Base-by-base conservation (phyloP, 805 yeast species). In the Jamesozyma gamospora region DNA sequence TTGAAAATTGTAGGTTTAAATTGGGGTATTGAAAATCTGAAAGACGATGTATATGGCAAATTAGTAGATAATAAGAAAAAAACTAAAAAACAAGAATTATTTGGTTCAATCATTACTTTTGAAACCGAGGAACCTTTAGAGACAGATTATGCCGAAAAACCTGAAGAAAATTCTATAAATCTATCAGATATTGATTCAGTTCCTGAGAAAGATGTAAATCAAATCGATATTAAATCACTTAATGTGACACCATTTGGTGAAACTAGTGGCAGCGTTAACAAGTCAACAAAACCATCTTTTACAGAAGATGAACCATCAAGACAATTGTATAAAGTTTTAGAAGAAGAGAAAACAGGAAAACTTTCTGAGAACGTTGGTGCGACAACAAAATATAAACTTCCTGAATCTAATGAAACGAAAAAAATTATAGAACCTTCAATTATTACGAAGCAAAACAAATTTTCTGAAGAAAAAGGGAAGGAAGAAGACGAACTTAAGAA, bases 1-100 rank as follows among this genome's bases (percentile, higher is more conserved):
- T 63, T 85, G 56, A 62, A 67, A 27, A 71, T 84, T 7, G 85
- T 75, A 3, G 79, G 71, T 3, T 55, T 62, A 14, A 71, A 71
- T 45, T 67, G 71, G 45, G 70, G 62, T 12, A 57, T 63, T 3
- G 65, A 61, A 28, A 52, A 55, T 29, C 53, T 62, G n/a, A 64
- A 56, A 7, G 67, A 56, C 21, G 63, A 55, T 19, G 60, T 46
- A 1, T 58, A 63, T 30, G 70, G 60, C 4, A 52, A 45, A 15
- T n/a, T 15, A 13, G 28, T 9, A 28, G 27, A 11, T 12, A 14
- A 3, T 32, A 28, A 16, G 27, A 47, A 33, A 10, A 46, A 30
- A 13, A 40, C 17, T 14, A 29, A 41, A 39, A 33, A 39, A 4
- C 21, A 40, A 4, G 53, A 53, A 15, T 52, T 51, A 17, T 62